Evolutionary conservation across 768 basidiomycete genomes (phyloP).

Genomic region (Dacryopinax spathularia): DNA sequence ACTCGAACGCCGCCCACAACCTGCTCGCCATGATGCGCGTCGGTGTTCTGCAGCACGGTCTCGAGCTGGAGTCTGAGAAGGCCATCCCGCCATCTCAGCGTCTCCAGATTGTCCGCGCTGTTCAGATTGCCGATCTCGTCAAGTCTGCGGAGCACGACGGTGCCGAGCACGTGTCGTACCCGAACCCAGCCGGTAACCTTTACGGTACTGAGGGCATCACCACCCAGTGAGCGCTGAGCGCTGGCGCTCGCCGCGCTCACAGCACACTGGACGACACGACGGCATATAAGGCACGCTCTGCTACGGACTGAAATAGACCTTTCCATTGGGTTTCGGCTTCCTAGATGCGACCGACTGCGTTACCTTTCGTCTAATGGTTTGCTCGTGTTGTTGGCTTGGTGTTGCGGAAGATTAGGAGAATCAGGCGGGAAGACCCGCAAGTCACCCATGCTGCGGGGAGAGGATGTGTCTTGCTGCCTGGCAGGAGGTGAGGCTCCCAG

Average conservation of each 20-base stretch:
- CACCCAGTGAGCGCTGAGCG: not conserved
- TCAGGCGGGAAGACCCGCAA: not conserved
- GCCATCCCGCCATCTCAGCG: conserved; percentile 58
- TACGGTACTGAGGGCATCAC: not conserved
- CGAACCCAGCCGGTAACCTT: not conserved
- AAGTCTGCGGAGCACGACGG: not conserved
- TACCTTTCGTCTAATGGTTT: not conserved
- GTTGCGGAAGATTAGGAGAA: not conserved
- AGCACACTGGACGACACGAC: not conserved
- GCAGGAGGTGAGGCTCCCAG: too few relatives aligned
- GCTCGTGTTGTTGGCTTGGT: too few relatives aligned
- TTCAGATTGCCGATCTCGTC: conserved; percentile 6
- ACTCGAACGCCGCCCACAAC: conserved; percentile 79
- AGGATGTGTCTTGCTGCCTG: too few relatives aligned
- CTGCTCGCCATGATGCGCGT: conserved; percentile 49
- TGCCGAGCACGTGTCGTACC: not conserved
- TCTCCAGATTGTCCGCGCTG: conserved; percentile 40
- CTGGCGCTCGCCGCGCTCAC: not conserved
- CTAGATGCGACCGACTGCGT: conserved; percentile 1
- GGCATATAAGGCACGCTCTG: not conserved
- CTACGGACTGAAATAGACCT: not conserved
- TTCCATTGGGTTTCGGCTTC: not conserved
- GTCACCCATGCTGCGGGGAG: too few relatives aligned
- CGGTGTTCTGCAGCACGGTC: conserved; percentile 40
- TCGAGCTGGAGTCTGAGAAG: conserved; percentile 39